Conservation (phyloP, 2,329 filamentous ascomycete genomes). For the Pseudogymnoascus sp. region DNA sequence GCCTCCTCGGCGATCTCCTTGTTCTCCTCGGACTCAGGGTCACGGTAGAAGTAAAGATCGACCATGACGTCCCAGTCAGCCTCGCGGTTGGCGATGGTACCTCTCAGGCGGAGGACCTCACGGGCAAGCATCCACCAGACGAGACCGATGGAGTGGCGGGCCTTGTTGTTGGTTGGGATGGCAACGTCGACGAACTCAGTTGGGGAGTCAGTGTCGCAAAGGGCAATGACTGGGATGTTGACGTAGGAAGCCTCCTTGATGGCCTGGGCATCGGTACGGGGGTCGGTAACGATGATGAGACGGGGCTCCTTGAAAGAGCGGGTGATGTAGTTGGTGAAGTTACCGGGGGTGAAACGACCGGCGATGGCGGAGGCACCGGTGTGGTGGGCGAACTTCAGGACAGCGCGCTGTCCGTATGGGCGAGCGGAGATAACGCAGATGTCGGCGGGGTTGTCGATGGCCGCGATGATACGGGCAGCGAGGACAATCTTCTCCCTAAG, state of each 20-base stretch:
- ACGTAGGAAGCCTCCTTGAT: constrained; percentile 99
- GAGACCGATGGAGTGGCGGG: constrained; percentile 95
- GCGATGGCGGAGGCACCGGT: constrained; percentile 97
- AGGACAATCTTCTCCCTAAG: constrained; percentile 98
- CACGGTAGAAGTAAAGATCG: constrained; percentile 99
- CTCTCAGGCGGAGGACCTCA: constrained; percentile 98
- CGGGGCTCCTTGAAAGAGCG: constrained; percentile 99
- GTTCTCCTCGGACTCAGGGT: constrained; percentile 98
- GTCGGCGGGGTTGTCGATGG: constrained; percentile 98
- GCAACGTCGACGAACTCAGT: constrained; percentile 99
- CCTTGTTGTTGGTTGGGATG: constrained; percentile 99
- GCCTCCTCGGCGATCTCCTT: constrained; percentile 88
- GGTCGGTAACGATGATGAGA: constrained; percentile 98
- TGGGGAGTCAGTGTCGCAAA: constrained; percentile 98
- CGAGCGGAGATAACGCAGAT: constrained; percentile 99
- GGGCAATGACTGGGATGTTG: constrained; percentile 99
- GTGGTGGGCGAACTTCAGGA: constrained; percentile 99
- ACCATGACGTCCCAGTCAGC: constrained; percentile 98
- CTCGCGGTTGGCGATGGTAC: constrained; percentile 92
- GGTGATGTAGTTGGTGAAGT: constrained; percentile 99
- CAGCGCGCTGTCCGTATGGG: constrained; percentile 98
- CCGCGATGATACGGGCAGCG: constrained; percentile 95
- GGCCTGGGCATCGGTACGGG: constrained; percentile 98
- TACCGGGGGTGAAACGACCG: constrained; percentile 99
- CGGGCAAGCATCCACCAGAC: constrained; percentile 99